A percentile compares a stretch with the other conserved stretches of the same genome.
phyloP scores from a whole-genome alignment of 2,329 filamentous ascomycete species.

The Trichoderma oligosporum region DNA sequence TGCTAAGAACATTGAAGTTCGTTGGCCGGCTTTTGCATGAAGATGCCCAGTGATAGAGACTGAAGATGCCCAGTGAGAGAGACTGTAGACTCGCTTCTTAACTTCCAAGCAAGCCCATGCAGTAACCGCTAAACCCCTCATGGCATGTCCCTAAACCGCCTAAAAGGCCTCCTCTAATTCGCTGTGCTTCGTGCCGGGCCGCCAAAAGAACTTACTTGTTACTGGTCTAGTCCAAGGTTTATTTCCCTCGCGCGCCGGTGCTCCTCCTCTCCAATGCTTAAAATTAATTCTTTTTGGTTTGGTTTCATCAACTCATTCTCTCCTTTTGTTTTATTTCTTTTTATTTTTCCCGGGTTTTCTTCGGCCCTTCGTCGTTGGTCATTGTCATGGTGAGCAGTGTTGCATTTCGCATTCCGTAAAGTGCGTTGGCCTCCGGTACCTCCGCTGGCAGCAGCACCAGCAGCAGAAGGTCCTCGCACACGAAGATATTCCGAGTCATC shows the following conservation, averaged over 20 bases:
- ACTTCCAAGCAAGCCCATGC: slow-evolving; percentile 15
- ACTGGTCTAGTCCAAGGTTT: background rate
- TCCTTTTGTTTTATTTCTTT: too few relatives aligned
- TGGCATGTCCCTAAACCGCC: background rate
- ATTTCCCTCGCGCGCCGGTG: background rate
- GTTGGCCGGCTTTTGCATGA: background rate
- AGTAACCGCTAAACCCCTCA: slow-evolving; percentile 7
- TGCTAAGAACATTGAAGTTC: too few relatives aligned
- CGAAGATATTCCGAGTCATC: background rate
- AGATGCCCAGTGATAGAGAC: background rate
- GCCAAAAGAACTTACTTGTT: too few relatives aligned
- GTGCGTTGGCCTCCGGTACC: background rate
- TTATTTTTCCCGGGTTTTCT: too few relatives aligned
- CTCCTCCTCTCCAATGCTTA: background rate
- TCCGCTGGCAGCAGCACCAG: background rate
- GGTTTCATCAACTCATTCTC: background rate
- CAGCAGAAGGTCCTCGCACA: background rate
- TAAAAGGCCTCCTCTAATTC: background rate
- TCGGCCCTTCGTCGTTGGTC: background rate
- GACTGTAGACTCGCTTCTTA: too few relatives aligned
- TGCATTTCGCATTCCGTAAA: slow-evolving; percentile 6
- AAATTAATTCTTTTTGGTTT: background rate
- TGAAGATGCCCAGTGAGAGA: background rate
- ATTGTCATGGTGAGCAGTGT: slow-evolving; percentile 2
- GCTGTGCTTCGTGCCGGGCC: background rate